These are phyloP conservation scores for Capillidium heterosporum DNA, from an alignment of 371 early-diverging fungal genomes.

Conservation along the genomic window DNA sequence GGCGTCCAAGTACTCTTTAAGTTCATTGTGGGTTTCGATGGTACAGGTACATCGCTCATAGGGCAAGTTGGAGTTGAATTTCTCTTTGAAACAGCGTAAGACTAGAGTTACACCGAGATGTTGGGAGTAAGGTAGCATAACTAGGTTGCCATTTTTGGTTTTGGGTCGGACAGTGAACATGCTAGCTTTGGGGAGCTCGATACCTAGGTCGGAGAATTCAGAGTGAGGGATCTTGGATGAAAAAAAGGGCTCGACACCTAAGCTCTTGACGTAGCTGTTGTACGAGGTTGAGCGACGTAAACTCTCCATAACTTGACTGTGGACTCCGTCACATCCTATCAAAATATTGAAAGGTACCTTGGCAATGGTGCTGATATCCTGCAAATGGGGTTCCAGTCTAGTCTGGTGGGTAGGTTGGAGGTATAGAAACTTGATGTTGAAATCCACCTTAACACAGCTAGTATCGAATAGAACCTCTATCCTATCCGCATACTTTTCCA, in stretches of 20 bases:
- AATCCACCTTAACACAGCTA: too few relatives aligned
- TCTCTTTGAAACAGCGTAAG: background rate
- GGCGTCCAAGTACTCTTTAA: background rate
- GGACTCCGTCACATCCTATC: background rate
- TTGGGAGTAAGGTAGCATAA: background rate
- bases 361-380: too few relatives aligned
- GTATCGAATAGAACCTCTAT: too few relatives aligned
- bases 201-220: background rate
- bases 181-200: background rate
- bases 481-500: too few relatives aligned
- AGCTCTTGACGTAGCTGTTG: background rate
- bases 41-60: background rate
- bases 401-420: too few relatives aligned
- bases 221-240: background rate
- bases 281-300: background rate
- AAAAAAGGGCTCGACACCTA: background rate
- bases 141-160: background rate
- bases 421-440: too few relatives aligned
- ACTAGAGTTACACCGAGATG: background rate
- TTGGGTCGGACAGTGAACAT: background rate
- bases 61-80: background rate
- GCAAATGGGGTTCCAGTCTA: too few relatives aligned
- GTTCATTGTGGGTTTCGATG: background rate
- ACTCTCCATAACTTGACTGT: background rate
- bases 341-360: background rate